A percentile compares a stretch with the other conserved stretches of the same genome.
Conservation (phyloP, 2,329 filamentous ascomycete genomes). For the Aureobasidium zeae region DNA sequence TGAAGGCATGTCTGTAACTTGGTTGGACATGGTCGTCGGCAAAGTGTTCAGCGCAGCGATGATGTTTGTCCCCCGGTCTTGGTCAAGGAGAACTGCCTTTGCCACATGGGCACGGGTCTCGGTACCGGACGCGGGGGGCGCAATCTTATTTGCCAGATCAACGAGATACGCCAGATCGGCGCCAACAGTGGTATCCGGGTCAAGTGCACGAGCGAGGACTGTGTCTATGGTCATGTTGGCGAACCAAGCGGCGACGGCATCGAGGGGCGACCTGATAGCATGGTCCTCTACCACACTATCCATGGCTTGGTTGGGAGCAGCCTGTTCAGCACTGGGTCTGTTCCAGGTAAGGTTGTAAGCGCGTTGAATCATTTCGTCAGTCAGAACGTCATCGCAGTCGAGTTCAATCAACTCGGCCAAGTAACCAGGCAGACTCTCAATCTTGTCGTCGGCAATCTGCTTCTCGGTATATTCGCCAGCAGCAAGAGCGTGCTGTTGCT, state of each 20-base stretch:
- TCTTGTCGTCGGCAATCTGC: slow-evolving; percentile 36
- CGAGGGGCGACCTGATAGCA: slow-evolving; percentile 75
- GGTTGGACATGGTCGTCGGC: slow-evolving; percentile 28
- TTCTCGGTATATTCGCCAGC: slow-evolving; percentile 21
- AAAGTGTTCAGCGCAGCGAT: slow-evolving; percentile 45
- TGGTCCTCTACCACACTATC: slow-evolving; percentile 77
- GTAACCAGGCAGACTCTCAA: slow-evolving; percentile 66
- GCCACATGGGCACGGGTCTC: slow-evolving; percentile 50
- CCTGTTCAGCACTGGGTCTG: slow-evolving; percentile 59
- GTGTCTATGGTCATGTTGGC: slow-evolving; percentile 65
- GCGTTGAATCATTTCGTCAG: slow-evolving; percentile 67
- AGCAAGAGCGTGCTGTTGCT: slow-evolving; percentile 42
- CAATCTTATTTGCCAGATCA: slow-evolving; percentile 59
- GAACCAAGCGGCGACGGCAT: slow-evolving; percentile 87
- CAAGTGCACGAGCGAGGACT: slow-evolving; percentile 56
- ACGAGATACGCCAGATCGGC: slow-evolving; percentile 44
- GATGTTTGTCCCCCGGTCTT: slow-evolving; percentile 43
- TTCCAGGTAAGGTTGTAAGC: slow-evolving; percentile 90
- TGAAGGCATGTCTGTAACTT: slow-evolving; percentile 29
- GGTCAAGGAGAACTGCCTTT: slow-evolving; percentile 49
- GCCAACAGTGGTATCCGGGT: slow-evolving; percentile 40
- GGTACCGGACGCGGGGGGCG: slow-evolving; percentile 69
- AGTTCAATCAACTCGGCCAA: slow-evolving; percentile 65
- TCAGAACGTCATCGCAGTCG: slow-evolving; percentile 74
- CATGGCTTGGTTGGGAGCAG: slow-evolving; percentile 60